A percentile compares a stretch with the other conserved stretches of the same genome.
Conservation (phyloP, 495 filamentous ascomycete species). For the Neurospora pannonica region DNA sequence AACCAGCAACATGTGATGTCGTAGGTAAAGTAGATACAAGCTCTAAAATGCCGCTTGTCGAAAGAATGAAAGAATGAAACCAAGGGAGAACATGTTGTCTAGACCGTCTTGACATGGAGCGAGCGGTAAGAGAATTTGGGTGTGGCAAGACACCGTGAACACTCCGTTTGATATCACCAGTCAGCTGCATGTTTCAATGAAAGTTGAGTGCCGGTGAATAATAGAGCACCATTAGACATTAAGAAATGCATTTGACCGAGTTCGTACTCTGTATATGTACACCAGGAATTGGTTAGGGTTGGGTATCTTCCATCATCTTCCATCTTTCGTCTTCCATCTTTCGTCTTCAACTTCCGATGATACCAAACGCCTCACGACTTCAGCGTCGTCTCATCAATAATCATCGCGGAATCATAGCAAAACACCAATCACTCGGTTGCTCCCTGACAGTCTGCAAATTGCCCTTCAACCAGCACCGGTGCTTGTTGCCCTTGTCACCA, state of each 20-base stretch:
- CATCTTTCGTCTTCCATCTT: background rate
- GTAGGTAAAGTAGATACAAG: background rate
- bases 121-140: background rate
- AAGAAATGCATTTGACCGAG: background rate
- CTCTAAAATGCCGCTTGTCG: background rate
- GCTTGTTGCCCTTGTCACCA: slow-evolving; percentile 26
- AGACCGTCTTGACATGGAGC: background rate
- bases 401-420: slow-evolving; percentile 27
- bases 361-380: too few relatives aligned
- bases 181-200: background rate
- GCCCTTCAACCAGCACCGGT: slow-evolving; percentile 38
- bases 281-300: background rate
- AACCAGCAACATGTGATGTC: background rate
- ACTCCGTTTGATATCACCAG: background rate
- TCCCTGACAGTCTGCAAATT: slow-evolving; percentile 24
- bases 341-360: background rate
- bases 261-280: background rate
- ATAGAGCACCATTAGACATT: background rate
- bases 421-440: slow-evolving; percentile 29
- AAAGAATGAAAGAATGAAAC: background rate
- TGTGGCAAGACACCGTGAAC: background rate
- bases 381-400: background rate
- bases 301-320: background rate
- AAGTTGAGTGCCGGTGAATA: background rate
- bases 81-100: background rate